Evolutionary conservation across 2,329 filamentous ascomycete genomes (phyloP), one percentile per base, ranked within the genome.

Genomic region (Mycosphaerella sp.): DNA sequence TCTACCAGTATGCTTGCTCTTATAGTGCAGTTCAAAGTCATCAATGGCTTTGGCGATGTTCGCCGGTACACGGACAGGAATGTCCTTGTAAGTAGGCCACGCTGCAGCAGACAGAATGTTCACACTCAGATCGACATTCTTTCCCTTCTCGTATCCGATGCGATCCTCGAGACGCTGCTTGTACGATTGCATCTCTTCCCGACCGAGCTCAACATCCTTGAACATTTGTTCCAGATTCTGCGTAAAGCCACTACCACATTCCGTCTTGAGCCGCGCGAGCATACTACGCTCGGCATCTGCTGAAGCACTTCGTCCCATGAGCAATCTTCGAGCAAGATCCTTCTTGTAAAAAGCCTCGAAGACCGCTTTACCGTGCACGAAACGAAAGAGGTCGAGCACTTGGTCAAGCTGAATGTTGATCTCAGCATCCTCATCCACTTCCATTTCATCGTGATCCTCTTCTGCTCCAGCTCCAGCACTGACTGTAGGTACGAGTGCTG

Each of bases 261-360:
- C 93, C 73, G 84, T 87, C 73, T 93, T 92, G 29, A 98, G 78
- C 62, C 95, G 89, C 26, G 87, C 80, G 45, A 98, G 80, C 93
- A 98, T 98, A 72, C 87, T 95, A 59, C 91, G 83, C 73, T 98
- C 95, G 0, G 93, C 92, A 71, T 98, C 93, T 53, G 92, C 87
- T 67, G 89, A 96, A 21, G 92, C 91, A 68, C 90, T 96, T 59
- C 91, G 83, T 39, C 86, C 86, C 89, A 97, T 91, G 52, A 99
- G 78, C 41, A 99, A 74, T 45, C 93, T 82, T 12, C 91, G 82
- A 1, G 95, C 92, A 48, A 99, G 79, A 67, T 97, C 93, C 66
- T 93, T 95, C 76, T 98, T 98, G 80, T 99, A 99, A 69, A 98
- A 98, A 1, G 93, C 92, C 69, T 98, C 93, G 59, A 99, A 98